Percentiles rank a stretch among this genome's conserved stretches.
Evolutionary conservation across 208 protist genomes (phyloP).

Genomic region (Tetramitus jugosus): DNA sequence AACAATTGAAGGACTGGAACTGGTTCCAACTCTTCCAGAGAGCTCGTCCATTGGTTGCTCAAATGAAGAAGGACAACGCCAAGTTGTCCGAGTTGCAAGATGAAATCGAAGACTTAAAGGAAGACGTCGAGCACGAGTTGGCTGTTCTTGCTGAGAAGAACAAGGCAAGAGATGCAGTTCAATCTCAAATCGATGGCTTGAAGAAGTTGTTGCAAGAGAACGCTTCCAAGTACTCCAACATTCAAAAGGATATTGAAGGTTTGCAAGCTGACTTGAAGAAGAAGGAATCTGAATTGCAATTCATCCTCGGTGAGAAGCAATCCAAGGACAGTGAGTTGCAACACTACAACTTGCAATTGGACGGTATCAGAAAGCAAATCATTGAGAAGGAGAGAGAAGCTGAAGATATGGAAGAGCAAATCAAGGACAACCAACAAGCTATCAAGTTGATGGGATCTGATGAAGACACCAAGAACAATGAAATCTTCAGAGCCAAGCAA

Average conservation of each 20-base stretch:
- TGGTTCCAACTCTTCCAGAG: constrained; percentile 47
- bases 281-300: no score
- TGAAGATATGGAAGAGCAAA: neutral
- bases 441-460: no score
- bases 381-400: neutral
- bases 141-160: constrained; percentile 37
- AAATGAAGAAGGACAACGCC: constrained; percentile 31
- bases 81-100: constrained; percentile 24
- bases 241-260: neutral
- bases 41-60: constrained; percentile 42
- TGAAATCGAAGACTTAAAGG: constrained; percentile 33
- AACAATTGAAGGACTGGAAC: constrained; percentile 19
- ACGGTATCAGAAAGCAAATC: neutral
- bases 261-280: neutral
- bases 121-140: constrained; percentile 41
- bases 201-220: neutral
- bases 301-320: no score
- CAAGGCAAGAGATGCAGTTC: neutral
- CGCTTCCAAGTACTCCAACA: neutral
- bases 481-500: neutral
- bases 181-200: neutral
- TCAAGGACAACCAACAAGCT: no score
- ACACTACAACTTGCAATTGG: no score
- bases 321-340: no score
- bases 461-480: no score